phyloP scores from a whole-genome alignment of 345 rosid species.

The Eucalyptus curtisii region DNA sequence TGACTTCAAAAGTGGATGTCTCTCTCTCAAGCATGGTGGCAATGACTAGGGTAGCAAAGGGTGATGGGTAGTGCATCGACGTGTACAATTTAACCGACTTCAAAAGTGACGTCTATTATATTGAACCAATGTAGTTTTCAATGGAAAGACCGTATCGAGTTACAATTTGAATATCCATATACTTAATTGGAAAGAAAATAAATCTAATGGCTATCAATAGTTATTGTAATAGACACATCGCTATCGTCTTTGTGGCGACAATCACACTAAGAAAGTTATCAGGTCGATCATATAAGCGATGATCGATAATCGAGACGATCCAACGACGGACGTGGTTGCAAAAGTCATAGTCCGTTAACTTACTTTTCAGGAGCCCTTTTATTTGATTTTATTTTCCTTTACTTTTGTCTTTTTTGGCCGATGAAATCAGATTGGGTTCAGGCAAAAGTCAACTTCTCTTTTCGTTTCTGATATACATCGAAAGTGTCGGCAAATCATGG shows the following conservation, averaged over 20 bases:
- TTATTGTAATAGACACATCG: background rate
- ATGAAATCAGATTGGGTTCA: background rate
- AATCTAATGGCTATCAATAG: background rate
- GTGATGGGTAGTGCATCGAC: background rate
- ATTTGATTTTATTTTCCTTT: background rate
- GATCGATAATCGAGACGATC: fast-evolving
- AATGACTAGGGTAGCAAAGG: background rate
- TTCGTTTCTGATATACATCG: background rate
- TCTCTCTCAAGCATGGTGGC: background rate
- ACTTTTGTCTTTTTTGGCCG: background rate
- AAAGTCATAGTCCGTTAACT: background rate
- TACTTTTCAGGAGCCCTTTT: background rate
- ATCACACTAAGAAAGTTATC: background rate
- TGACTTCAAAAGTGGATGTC: too few relatives aligned
- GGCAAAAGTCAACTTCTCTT: background rate
- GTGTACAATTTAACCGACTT: background rate
- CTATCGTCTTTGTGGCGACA: fast-evolving
- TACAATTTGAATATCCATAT: background rate
- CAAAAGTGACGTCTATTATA: background rate
- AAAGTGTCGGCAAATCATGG: background rate
- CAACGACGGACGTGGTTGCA: fast-evolving
- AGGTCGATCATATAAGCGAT: fast-evolving
- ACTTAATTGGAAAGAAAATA: background rate
- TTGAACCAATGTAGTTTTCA: background rate
- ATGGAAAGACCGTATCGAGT: background rate